Conservation (phyloP, 140 eudicot species). For the Cichorium intybus region DNA sequence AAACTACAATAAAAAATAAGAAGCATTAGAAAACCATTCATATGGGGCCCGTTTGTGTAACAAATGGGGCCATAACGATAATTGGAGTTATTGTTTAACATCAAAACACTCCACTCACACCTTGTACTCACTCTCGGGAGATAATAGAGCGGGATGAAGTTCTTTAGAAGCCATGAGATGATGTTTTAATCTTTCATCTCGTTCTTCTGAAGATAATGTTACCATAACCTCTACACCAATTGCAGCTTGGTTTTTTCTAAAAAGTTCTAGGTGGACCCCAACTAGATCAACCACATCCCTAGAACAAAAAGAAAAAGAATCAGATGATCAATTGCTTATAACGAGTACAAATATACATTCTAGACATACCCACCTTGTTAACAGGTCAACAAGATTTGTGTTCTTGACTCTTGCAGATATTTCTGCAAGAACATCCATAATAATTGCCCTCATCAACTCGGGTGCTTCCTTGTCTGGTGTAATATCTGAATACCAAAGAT, state of each 20-base stretch:
- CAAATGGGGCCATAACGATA: not conserved
- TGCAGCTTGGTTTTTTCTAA: constrained; percentile 80
- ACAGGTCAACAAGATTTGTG: constrained; percentile 84
- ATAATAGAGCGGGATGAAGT: constrained; percentile 94
- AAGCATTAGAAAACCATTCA: constrained; percentile 20
- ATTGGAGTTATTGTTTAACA: not conserved
- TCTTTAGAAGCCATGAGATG: constrained; percentile 82
- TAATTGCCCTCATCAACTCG: constrained; percentile 57
- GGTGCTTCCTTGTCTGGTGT: constrained; percentile 96
- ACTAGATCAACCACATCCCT: constrained; percentile 89
- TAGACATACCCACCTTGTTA: constrained; percentile 64
- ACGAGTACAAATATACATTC: not conserved
- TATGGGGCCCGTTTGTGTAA: not conserved
- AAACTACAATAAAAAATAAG: constrained; percentile 39
- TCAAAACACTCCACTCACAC: constrained; percentile 72
- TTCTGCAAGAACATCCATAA: constrained; percentile 95
- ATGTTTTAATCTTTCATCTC: constrained; percentile 95
- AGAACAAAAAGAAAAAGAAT: constrained; percentile 16
- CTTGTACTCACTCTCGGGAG: constrained; percentile 99
- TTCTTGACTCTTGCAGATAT: constrained; percentile 85
- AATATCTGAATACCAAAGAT: constrained; percentile 88
- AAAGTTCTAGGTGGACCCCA: constrained; percentile 90
- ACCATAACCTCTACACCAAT: constrained; percentile 96
- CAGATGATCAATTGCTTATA: not conserved
- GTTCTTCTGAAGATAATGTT: constrained; percentile 90